These are phyloP conservation scores for Cicer cuneatum DNA, from an alignment of 306 rosid species.

Conservation along the genomic window DNA sequence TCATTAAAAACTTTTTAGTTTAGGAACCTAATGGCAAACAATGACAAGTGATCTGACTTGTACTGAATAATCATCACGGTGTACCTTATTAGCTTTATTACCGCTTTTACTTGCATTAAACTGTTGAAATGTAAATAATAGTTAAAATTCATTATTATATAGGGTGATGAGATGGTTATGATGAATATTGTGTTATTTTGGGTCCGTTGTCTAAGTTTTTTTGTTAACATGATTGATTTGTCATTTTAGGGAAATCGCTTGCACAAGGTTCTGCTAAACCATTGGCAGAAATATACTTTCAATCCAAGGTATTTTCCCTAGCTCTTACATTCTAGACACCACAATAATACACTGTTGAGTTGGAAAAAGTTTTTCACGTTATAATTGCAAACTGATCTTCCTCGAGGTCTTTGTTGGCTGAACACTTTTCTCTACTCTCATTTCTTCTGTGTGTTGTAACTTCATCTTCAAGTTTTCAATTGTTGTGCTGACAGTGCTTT, in stretches of 20 bases:
- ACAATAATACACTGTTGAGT: not conserved
- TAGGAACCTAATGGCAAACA: not conserved
- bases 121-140: not conserved
- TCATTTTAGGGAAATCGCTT: slow-evolving; percentile 84
- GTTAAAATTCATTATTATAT: not conserved
- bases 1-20: not conserved
- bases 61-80: not conserved
- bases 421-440: not conserved
- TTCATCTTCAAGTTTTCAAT: slow-evolving; percentile 21
- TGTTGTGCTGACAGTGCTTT: slow-evolving; percentile 20
- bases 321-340: slow-evolving; percentile 37
- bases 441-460: slow-evolving; percentile 3
- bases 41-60: slow-evolving; percentile 21
- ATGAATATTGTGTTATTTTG: not conserved
- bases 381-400: slow-evolving; percentile 23
- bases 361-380: slow-evolving; percentile 8
- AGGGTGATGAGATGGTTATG: not conserved
- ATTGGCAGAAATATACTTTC: slow-evolving; percentile 95
- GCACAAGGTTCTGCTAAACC: slow-evolving; percentile 84
- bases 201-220: slow-evolving; percentile 5
- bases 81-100: not conserved
- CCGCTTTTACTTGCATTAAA: not conserved
- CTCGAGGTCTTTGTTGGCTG: slow-evolving; percentile 18
- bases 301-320: slow-evolving; percentile 84
- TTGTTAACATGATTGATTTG: slow-evolving; percentile 34